These are phyloP conservation scores for Pseudozyma sp. DNA, from an alignment of 1,284 basidiomycete genomes.

Conservation along the genomic window DNA sequence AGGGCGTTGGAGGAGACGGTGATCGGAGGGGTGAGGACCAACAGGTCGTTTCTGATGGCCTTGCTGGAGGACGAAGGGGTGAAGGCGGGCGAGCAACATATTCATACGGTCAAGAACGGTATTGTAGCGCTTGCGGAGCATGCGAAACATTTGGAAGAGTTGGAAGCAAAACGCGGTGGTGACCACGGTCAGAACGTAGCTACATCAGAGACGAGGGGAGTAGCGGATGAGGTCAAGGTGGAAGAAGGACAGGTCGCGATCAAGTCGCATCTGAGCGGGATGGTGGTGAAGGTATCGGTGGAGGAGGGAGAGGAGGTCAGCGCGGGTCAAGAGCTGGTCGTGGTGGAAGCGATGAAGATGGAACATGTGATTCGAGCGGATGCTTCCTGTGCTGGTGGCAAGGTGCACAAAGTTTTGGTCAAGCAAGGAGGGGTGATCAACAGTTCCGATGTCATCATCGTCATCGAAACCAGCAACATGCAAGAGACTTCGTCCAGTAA, in stretches of 20 bases:
- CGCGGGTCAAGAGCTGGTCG: slow-evolving; percentile 72
- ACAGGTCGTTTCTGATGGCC: slow-evolving; percentile 29
- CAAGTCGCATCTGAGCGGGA: slow-evolving; percentile 23
- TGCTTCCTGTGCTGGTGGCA: slow-evolving; percentile 4
- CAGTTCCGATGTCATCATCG: slow-evolving; percentile 22
- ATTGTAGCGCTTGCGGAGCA: slow-evolving; percentile 3
- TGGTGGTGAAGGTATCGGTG: slow-evolving; percentile 31
- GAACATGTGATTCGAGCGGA: slow-evolving; percentile 69
- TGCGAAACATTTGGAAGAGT: slow-evolving; percentile 5
- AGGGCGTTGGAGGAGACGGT: slow-evolving; percentile 21
- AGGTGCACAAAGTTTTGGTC: slow-evolving; percentile 13
- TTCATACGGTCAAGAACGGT: slow-evolving; percentile 26
- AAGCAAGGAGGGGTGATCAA: slow-evolving; percentile 35
- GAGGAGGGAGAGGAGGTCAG: slow-evolving; percentile 69
- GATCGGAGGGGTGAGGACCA: slow-evolving; percentile 41
- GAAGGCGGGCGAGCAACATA: slow-evolving; percentile 13
- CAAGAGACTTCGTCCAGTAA: too few species aligned
- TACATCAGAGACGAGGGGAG: background rate
- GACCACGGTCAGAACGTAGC: background rate
- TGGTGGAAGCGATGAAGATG: slow-evolving; percentile 81
- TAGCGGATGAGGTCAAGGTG: slow-evolving; percentile 6
- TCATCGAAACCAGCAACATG: slow-evolving; percentile 8
- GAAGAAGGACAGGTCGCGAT: slow-evolving; percentile 9
- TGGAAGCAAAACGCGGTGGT: background rate
- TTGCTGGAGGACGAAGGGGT: slow-evolving; percentile 28